Base-by-base conservation (phyloP, 257 asterid species). In the Penstemon newberryi region DNA sequence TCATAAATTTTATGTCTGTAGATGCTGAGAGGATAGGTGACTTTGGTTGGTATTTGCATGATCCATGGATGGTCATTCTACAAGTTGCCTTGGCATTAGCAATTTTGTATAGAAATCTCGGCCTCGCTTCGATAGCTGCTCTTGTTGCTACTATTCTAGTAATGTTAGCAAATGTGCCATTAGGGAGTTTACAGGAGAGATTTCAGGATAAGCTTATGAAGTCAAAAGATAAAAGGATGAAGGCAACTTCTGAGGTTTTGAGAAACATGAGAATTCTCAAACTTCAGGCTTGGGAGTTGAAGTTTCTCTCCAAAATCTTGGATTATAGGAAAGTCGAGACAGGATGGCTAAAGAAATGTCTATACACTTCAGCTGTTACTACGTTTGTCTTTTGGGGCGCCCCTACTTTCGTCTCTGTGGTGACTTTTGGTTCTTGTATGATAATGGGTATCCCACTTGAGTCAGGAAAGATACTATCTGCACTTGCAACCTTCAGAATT, bases 241-340 rank as follows among this genome's bases (percentile, higher is more conserved):
- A 90, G 63, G 79, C 92, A 3, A 90, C 96, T 1, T 90, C 97
- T 51, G 99, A 93, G 78, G 84, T 93, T 10, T 80, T 93, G 83
- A 81, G 93, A 79, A 93, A 88, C 80, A 93, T 93, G 97, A 85
- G 96, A 73, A 88, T 90, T 61, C 95, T 93, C 63, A 93, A 90
- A 75, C 94, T 93, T 56, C 98, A 93, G 70, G 91, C 96, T 18
- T 90, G 98, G 98, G 98, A 93, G 76, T 44, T 86, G 85, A 86
- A 90, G 82, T 88, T 90, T 54, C 82, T 93, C 8, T 77, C 90
- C 2, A 93, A 74, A 65, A 86, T 92, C 64, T 53, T 74, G 5
- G 90, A 80, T 18, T 81, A 84, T 33, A 79, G 98, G 66, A 80
- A 77, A 40, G 80, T 46, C 0, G 98, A 93, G 81, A 66, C 84